Base-by-base conservation (phyloP, 805 yeast genomes). In the Lachancea cidri region DNA sequence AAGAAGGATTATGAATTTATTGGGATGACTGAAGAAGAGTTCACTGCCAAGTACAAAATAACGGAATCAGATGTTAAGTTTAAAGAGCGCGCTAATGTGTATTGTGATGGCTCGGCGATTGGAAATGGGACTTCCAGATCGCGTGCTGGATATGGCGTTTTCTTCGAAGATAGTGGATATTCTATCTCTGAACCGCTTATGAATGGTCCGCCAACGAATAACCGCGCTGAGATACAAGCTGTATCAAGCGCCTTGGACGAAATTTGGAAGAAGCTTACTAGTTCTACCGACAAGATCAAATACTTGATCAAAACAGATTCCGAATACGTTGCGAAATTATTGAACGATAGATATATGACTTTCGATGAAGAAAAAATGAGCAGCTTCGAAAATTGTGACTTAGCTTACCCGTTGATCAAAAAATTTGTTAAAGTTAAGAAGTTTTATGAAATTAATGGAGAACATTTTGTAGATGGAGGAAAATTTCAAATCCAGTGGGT, bases 151-250 rank as follows among this genome's bases (percentile, higher is more conserved):
- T 79, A 74, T 53, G 97, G 96, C 17, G 84, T 83, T 0, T 86
- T 66, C 57, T 86, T 73, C 57, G 89, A 87, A 0, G 83, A 80
- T 52, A 44, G 69, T 2, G 46, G 41, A 17, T 36, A 83, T 34
- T 84, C 83, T 56, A 64, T 69, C 7, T 67, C 81, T 0, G 76
- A 68, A 4, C 76, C 81, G 0, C 65, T 86, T 18, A 32, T n/a
- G 2, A 70, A 67, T 2, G 59, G 57, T 2, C 54, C 53, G 3
- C 87, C 81, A 25, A 86, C 95, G 1, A 88, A 87, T 52, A 88
- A 85, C 49, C 64, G 86, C 31, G 93, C 95, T 1, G 97, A 89
- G 60, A 71, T 88, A 8, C 58, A 66, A 11, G 96, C 95, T 0
- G 70, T 84, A 15, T 55, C 64, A 4, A 68, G 67, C 25, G 94